phyloP scores from a whole-genome alignment of 306 rosid species.

The Prinsepia uniflora region DNA sequence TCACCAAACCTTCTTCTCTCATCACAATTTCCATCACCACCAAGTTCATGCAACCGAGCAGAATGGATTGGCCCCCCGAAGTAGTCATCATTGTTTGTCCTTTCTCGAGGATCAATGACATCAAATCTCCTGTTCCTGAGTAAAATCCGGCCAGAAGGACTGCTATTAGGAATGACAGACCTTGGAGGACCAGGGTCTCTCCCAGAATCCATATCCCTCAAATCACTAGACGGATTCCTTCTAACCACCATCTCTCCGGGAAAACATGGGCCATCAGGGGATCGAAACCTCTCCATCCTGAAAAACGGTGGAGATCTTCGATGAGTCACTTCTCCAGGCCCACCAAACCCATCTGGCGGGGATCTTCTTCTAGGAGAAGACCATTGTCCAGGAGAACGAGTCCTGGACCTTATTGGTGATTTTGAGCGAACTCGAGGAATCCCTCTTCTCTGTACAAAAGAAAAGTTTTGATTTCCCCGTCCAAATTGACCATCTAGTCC shows the following conservation, averaged over 20 bases:
- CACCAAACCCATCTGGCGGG: constrained; percentile 58
- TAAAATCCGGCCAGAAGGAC: constrained; percentile 52
- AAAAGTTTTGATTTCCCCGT: constrained; percentile 56
- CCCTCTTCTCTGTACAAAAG: constrained; percentile 62
- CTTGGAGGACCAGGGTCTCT: constrained; percentile 69
- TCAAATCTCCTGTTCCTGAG: constrained; percentile 66
- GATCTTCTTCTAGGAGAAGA: constrained; percentile 73
- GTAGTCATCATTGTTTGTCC: constrained; percentile 53
- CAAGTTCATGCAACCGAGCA: constrained; percentile 51
- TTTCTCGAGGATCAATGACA: constrained; percentile 57
- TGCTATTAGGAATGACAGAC: constrained; percentile 51
- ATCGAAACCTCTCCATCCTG: constrained; percentile 71
- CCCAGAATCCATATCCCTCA: constrained; percentile 69
- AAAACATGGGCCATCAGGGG: constrained; percentile 69
- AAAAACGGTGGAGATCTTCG: constrained; percentile 61
- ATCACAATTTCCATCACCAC: constrained; percentile 58
- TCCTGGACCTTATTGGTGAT: constrained; percentile 71
- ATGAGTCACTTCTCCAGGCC: constrained; percentile 54
- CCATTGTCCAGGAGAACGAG: constrained; percentile 83
- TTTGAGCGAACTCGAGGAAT: constrained; percentile 53
- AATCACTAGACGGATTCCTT: constrained; percentile 61
- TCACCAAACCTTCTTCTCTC: constrained; percentile 74
- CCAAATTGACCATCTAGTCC: constrained; percentile 53
- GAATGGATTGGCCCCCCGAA: constrained; percentile 63
- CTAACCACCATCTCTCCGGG: constrained; percentile 54